A percentile compares a stretch with the other conserved stretches of the same genome.
Conservation (phyloP, 306 rosid species). For the Benincasa hispida region DNA sequence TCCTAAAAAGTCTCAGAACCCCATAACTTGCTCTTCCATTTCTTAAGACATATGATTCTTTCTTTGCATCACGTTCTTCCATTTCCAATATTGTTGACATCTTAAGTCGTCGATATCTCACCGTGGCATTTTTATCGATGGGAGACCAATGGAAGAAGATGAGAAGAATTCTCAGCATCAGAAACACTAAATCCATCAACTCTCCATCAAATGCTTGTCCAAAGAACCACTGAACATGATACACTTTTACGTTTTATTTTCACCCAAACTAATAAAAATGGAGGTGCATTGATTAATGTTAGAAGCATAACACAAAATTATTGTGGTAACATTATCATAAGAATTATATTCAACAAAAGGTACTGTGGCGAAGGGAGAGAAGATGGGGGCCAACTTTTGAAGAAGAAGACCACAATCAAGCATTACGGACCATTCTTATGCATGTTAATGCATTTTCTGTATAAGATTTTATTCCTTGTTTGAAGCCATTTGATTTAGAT, state of each 20-base stretch:
- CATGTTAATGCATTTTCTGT: slow-evolving; percentile 15
- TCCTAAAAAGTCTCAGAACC: too few relatives aligned
- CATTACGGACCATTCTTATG: slow-evolving; percentile 11
- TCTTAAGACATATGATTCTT: slow-evolving; percentile 25
- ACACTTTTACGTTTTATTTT: too few relatives aligned
- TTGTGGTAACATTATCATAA: slow-evolving; percentile 15
- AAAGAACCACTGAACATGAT: too few relatives aligned
- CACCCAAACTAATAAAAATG: too few relatives aligned
- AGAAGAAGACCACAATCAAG: slow-evolving; percentile 23
- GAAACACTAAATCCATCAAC: neutral
- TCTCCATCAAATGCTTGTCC: too few relatives aligned
- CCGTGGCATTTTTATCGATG: too few relatives aligned
- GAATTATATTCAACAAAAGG: slow-evolving; percentile 17
- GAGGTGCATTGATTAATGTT: slow-evolving; percentile 17
- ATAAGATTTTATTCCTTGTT: slow-evolving; percentile 30
- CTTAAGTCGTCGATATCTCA: too few relatives aligned
- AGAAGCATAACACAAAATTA: slow-evolving; percentile 18
- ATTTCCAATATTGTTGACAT: too few relatives aligned
- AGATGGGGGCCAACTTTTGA: slow-evolving; percentile 31
- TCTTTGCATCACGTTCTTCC: slow-evolving; percentile 33
- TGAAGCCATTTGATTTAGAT: slow-evolving; percentile 24
- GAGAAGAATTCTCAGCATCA: slow-evolving; percentile 1
- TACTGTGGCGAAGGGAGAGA: slow-evolving; percentile 19
- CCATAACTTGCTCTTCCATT: slow-evolving; percentile 24
- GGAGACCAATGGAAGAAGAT: slow-evolving; percentile 16